phyloP scores from a whole-genome alignment of 2,329 filamentous ascomycete species.

The Saccharata proteae region DNA sequence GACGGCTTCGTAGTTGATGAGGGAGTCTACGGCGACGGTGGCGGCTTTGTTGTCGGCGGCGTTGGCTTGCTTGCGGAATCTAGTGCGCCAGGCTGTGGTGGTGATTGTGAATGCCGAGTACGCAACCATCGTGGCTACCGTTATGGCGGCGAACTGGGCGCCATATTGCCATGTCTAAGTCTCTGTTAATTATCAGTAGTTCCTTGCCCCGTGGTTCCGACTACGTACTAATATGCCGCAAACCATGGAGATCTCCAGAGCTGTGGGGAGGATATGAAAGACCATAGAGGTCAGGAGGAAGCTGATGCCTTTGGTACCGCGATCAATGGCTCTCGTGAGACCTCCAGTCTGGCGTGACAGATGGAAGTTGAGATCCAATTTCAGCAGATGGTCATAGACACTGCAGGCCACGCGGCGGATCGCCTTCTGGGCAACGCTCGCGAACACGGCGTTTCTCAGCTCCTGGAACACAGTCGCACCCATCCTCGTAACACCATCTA shows the following conservation, averaged over 20 bases:
- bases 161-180: slow-evolving; percentile 85
- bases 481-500: slow-evolving; percentile 74
- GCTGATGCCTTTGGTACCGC: slow-evolving; percentile 96
- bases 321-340: slow-evolving; percentile 83
- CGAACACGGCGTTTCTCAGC: slow-evolving; percentile 89
- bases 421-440: slow-evolving; percentile 91
- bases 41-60: slow-evolving; percentile 92
- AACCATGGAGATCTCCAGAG: slow-evolving; percentile 86
- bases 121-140: slow-evolving; percentile 76
- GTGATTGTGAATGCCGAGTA: slow-evolving; percentile 96
- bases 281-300: slow-evolving; percentile 97
- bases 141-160: slow-evolving; percentile 81
- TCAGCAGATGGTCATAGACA: slow-evolving; percentile 82
- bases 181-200: slow-evolving; percentile 6
- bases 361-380: slow-evolving; percentile 86
- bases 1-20: slow-evolving; percentile 98
- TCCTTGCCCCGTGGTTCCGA: neutral
- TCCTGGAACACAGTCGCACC: slow-evolving; percentile 87
- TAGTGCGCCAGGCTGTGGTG: slow-evolving; percentile 94
- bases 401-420: slow-evolving; percentile 84
- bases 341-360: slow-evolving; percentile 90
- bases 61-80: slow-evolving; percentile 90
- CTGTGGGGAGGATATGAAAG: slow-evolving; percentile 89
- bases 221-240: slow-evolving; percentile 67
- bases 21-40: slow-evolving; percentile 86